Conservation (phyloP, 2,329 filamentous ascomycete genomes). For the Ceratocystiopsis brevicomis region DNA sequence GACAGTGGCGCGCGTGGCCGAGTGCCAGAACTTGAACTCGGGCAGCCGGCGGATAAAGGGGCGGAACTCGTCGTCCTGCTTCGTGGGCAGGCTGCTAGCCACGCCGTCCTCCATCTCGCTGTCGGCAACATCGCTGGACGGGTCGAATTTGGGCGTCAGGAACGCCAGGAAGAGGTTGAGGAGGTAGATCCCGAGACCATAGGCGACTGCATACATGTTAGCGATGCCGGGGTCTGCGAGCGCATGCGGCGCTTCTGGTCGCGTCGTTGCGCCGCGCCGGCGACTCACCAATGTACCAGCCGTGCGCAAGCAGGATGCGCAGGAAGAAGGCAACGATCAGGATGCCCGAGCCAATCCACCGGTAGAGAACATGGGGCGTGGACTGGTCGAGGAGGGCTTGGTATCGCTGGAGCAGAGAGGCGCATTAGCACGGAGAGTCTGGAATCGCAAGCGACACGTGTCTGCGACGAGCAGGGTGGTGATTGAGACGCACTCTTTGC, state of each 20-base stretch:
- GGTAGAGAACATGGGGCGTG: slow-evolving; percentile 73
- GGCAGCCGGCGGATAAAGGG: slow-evolving; percentile 91
- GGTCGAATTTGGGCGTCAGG: slow-evolving; percentile 95
- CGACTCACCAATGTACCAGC: slow-evolving; percentile 85
- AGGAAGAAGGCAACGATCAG: slow-evolving; percentile 67
- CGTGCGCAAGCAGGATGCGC: slow-evolving; percentile 78
- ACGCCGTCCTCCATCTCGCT: slow-evolving; percentile 92
- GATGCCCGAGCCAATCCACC: slow-evolving; percentile 71
- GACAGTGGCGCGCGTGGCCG: slow-evolving; percentile 67
- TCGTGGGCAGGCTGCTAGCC: slow-evolving; percentile 66
- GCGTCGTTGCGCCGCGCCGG: too few species aligned
- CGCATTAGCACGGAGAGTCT: neutral
- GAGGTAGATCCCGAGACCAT: slow-evolving; percentile 95
- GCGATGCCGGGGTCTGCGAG: too few species aligned
- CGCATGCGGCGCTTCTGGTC: too few species aligned
- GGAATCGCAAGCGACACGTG: neutral
- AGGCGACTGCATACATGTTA: slow-evolving; percentile 51
- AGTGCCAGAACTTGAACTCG: slow-evolving; percentile 99
- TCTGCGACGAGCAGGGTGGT: neutral
- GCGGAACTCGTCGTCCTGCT: slow-evolving; percentile 92
- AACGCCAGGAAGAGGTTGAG: slow-evolving; percentile 98
- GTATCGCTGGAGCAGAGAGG: slow-evolving; percentile 46
- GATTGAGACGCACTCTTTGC: slow-evolving; percentile 34
- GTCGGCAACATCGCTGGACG: slow-evolving; percentile 75
- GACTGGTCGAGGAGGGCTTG: slow-evolving; percentile 88